Evolutionary conservation across 179 eudicot genomes (phyloP).

Genomic region (Spinacia oleracea): DNA sequence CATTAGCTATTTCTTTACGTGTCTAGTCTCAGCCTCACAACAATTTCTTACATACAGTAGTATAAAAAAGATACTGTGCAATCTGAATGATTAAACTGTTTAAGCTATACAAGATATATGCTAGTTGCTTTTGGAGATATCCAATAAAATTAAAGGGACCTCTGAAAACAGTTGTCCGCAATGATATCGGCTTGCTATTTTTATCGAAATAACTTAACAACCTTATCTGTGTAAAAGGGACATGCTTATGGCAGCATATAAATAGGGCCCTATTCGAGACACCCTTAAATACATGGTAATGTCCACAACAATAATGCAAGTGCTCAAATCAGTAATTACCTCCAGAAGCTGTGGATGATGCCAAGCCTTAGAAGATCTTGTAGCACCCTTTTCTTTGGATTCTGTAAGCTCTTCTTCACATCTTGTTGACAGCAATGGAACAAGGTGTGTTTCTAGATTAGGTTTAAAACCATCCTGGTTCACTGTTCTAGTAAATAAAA

Average conservation of each 20-base stretch:
- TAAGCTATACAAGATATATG: background rate
- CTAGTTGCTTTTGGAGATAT: background rate
- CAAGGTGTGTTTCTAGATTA: conserved; percentile 90
- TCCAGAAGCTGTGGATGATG: conserved; percentile 89
- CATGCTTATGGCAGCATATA: background rate
- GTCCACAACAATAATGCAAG: background rate
- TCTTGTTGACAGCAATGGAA: conserved; percentile 74
- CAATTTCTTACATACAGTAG: background rate
- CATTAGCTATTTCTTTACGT: background rate
- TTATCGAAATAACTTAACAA: background rate
- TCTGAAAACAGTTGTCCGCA: background rate
- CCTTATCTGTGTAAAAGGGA: background rate
- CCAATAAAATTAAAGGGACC: background rate
- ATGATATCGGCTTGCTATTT: background rate
- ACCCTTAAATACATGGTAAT: background rate
- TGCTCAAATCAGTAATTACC: conserved; percentile 42
- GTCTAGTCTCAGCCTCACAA: background rate
- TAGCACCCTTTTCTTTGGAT: conserved; percentile 44
- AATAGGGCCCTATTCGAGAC: background rate
- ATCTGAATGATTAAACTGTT: background rate
- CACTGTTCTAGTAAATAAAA: conserved; percentile 57
- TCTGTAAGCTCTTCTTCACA: conserved; percentile 49
- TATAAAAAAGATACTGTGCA: background rate
- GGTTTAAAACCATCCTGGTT: conserved; percentile 94
- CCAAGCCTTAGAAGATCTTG: conserved; percentile 44